Percentiles rank a stretch among this genome's conserved stretches.
Evolutionary conservation across 2,329 filamentous ascomycete species (phyloP).

Genomic region (Aspergillus piperis): DNA sequence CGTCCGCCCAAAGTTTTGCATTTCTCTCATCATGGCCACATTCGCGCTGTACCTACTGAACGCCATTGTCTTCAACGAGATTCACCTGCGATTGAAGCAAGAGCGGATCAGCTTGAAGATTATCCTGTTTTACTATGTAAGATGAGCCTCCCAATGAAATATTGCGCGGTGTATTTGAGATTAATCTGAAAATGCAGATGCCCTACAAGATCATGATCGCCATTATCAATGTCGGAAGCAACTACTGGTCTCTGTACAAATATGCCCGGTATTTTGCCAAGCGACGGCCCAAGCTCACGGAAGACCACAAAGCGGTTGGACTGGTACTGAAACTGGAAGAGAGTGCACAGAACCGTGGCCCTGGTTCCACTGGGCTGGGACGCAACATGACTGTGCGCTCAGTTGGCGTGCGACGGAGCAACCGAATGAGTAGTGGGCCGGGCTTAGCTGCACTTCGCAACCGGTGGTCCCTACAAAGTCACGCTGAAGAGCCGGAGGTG

Average conservation of each 20-base stretch:
- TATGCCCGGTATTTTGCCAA: slow-evolving; percentile 51
- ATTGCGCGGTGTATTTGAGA: neutral
- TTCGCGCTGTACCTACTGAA: slow-evolving; percentile 48
- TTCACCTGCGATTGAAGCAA: slow-evolving; percentile 49
- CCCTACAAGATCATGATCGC: slow-evolving; percentile 50
- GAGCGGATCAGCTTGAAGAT: slow-evolving; percentile 45
- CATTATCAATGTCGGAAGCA: slow-evolving; percentile 47
- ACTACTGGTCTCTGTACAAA: slow-evolving; percentile 46
- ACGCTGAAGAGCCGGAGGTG: neutral
- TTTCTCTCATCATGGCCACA: slow-evolving; percentile 40
- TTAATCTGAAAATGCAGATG: slow-evolving; percentile 18
- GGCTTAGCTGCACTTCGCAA: neutral
- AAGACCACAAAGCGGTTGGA: slow-evolving; percentile 48
- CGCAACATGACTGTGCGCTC: slow-evolving; percentile 16
- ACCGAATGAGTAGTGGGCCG: neutral
- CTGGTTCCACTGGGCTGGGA: neutral
- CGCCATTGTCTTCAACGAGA: slow-evolving; percentile 51
- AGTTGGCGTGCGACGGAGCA: slow-evolving; percentile 2
- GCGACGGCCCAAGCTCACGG: slow-evolving; percentile 51
- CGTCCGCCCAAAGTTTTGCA: slow-evolving; percentile 45
- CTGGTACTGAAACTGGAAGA: slow-evolving; percentile 30
- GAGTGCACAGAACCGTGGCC: neutral
- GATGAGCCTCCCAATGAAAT: neutral
- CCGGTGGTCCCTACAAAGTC: neutral
- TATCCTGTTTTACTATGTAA: slow-evolving; percentile 44